A percentile compares a stretch with the other conserved stretches of the same genome.
phyloP scores from a whole-genome alignment of 805 yeast species.

The Wickerhamiella australiensis region DNA sequence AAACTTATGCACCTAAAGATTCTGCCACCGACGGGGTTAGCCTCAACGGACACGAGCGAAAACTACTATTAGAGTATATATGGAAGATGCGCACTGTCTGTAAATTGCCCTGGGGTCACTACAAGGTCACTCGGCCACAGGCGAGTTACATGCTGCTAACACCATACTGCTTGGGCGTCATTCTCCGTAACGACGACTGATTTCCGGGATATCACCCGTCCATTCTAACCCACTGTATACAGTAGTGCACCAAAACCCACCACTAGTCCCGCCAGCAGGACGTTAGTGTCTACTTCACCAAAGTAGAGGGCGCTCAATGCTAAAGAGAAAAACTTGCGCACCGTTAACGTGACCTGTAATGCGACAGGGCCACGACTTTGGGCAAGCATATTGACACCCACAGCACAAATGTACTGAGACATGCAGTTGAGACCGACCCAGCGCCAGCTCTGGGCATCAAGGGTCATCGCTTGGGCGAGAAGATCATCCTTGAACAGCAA shows the following conservation, averaged over 20 bases:
- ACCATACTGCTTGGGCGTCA: too few relatives aligned
- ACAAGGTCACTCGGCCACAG: too few relatives aligned
- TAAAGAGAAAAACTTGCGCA: slow-evolving; percentile 52
- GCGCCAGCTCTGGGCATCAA: slow-evolving; percentile 11
- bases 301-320: slow-evolving; percentile 44
- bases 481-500: slow-evolving; percentile 30
- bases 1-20: too few relatives aligned
- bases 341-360: slow-evolving; percentile 45
- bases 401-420: slow-evolving; percentile 51
- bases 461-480: slow-evolving; percentile 24
- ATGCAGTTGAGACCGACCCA: slow-evolving; percentile 35
- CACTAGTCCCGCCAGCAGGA: slow-evolving; percentile 38
- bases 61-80: too few relatives aligned
- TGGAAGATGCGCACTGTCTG: too few relatives aligned
- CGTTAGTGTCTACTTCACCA: slow-evolving; percentile 34
- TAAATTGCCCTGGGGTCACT: too few relatives aligned
- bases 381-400: slow-evolving; percentile 55
- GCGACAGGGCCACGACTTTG: slow-evolving; percentile 47
- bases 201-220: too few relatives aligned
- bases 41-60: too few relatives aligned
- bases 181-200: too few relatives aligned
- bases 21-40: too few relatives aligned
- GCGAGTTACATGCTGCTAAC: too few relatives aligned
- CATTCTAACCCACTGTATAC: slow-evolving; percentile 25
- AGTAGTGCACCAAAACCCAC: slow-evolving; percentile 47